These are phyloP conservation scores for Acacia crassicarpa DNA, from an alignment of 306 rosid species.

Conservation along the genomic window DNA sequence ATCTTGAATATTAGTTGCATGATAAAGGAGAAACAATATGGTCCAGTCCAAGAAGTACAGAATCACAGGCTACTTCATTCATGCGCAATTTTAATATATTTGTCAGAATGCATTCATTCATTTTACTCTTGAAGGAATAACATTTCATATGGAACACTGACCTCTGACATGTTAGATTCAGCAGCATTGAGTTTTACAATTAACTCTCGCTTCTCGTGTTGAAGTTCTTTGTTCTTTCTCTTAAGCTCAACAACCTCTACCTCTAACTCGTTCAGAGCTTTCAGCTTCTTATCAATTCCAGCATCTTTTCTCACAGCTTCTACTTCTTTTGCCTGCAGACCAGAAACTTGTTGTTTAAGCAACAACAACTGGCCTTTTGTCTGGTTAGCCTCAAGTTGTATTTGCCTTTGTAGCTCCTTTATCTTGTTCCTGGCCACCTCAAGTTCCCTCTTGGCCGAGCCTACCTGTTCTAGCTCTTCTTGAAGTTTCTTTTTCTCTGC, in stretches of 20 bases:
- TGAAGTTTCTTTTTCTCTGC: constrained; percentile 84
- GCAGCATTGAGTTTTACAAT: constrained; percentile 68
- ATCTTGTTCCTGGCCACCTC: constrained; percentile 83
- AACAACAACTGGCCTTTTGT: constrained; percentile 84
- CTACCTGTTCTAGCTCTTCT: constrained; percentile 66
- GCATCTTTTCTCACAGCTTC: constrained; percentile 74
- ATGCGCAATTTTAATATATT: constrained; percentile 2
- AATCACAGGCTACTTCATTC: not conserved
- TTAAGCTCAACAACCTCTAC: constrained; percentile 74
- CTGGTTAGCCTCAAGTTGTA: constrained; percentile 85
- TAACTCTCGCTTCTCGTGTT: constrained; percentile 80
- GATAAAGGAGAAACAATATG: not conserved
- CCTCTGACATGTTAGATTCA: constrained; percentile 86
- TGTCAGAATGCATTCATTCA: not conserved
- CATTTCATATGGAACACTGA: constrained; percentile 26
- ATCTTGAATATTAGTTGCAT: constrained; percentile 10
- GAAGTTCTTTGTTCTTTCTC: constrained; percentile 86
- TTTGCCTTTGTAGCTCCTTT: constrained; percentile 88
- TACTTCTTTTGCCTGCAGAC: constrained; percentile 79
- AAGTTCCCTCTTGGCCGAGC: constrained; percentile 67
- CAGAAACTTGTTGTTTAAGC: constrained; percentile 88
- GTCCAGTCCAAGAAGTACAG: constrained; percentile 12
- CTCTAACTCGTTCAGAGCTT: constrained; percentile 70
- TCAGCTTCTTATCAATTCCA: constrained; percentile 71
- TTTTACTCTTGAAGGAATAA: constrained; percentile 9